A percentile compares a stretch with the other conserved stretches of the same genome.
These are phyloP conservation scores for Russula griseocarnosa DNA, from an alignment of 768 basidiomycete genomes.

Conservation along the genomic window DNA sequence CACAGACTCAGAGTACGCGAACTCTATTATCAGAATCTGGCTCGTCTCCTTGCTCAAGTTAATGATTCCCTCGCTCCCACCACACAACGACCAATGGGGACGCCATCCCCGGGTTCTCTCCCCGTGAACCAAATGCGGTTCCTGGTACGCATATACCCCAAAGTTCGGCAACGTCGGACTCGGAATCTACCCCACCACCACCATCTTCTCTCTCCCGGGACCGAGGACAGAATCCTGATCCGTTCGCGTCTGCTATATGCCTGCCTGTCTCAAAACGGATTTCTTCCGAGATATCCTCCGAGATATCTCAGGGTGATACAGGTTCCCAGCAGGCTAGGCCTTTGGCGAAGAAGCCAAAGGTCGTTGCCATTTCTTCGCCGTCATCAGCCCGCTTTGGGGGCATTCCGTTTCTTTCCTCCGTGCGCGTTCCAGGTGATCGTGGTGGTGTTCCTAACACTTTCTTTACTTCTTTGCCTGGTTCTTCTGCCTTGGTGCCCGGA, in stretches of 20 bases:
- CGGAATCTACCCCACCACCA: neutral
- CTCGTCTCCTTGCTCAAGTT: neutral
- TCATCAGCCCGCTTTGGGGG: neutral
- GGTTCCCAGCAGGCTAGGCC: neutral
- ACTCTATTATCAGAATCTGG: neutral
- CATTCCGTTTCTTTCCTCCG: neutral
- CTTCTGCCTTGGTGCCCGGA: neutral
- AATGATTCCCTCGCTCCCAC: neutral
- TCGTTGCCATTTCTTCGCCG: neutral
- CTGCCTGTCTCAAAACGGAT: neutral
- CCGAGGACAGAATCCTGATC: neutral
- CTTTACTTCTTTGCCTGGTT: neutral
- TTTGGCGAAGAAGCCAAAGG: constrained; percentile 5
- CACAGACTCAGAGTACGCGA: neutral
- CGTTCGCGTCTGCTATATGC: neutral
- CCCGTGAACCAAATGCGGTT: neutral
- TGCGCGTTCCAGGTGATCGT: neutral
- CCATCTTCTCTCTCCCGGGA: too few species aligned
- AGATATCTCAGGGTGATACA: neutral
- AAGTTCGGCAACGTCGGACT: neutral
- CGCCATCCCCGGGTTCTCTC: too few species aligned
- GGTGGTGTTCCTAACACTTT: neutral
- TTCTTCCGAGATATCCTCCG: neutral
- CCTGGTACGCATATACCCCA: constrained; percentile 13
- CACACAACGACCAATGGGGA: neutral